Evolutionary conservation across 129 eudicot species (phyloP), one percentile per base, ranked within the genome.

Genomic region (Artemisia tridentata): DNA sequence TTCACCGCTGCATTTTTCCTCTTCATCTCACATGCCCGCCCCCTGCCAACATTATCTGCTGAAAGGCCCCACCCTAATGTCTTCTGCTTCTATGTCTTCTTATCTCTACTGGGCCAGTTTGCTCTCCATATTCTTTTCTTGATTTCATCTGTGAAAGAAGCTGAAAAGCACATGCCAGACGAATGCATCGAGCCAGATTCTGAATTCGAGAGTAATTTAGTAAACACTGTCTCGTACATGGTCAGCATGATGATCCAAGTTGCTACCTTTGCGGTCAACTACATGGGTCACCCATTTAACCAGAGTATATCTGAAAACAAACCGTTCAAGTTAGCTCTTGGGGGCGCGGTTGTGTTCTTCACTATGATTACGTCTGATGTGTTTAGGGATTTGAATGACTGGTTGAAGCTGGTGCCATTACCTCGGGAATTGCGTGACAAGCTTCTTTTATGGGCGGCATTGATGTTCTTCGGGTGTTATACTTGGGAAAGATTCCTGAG

Each of bases 241-340:
- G 96, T 89, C 47, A 83, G 76, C 47, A 72, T 92, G 96, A 89
- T 92, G 98, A 84, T 92, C 25, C 96, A 92, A 67, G 98, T 92
- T 43, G 98, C 98, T 14, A 92, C 96, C 4, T 92, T 92, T 76
- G 96, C 96, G 5, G 96, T 92, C 60, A 92, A 92, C 72, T 92
- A 92, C 78, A 92, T 88, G 91, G 98, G 98, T 10, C 98, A 92
- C 54, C 98, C 96, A 41, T 92, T 92, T 62, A 92, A 92, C 62
- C 95, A 88, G 75, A 88, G 98, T 45, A 88, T 92, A 11, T 68
- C 89, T 0, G 91, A 92, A 69, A 92, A 92, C 81, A 81, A 81
- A 27, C 96, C 98, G 11, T 88, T 88, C 56, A 55, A 45, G 76
- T 65, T 80, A 43, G 95, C 95, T 11, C 90, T 92, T 66, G 11